Evolutionary conservation across 2,329 filamentous ascomycete species (phyloP).

Genomic region (Epichloe sibirici): DNA sequence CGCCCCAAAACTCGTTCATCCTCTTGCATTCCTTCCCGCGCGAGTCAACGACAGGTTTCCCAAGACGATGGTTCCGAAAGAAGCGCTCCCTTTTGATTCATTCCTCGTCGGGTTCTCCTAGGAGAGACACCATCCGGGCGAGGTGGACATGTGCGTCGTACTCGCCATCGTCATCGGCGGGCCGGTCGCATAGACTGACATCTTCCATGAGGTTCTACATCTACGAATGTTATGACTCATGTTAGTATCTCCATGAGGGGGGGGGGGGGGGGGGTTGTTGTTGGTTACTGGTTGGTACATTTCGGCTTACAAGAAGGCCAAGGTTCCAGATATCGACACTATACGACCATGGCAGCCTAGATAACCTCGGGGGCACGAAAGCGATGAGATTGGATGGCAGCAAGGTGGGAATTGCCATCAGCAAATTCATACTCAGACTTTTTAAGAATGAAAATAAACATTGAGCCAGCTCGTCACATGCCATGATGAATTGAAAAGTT

Average conservation of each 20-base stretch:
- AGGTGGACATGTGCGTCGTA: conserved; percentile 15
- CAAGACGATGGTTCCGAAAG: conserved; percentile 4
- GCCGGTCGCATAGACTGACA: conserved; percentile 8
- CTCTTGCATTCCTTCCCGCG: not conserved
- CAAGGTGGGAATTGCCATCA: conserved; percentile 3
- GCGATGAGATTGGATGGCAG: conserved; percentile 11
- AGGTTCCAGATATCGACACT: conserved; percentile 12
- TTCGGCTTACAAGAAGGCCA: conserved; percentile 9
- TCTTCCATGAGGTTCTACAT: conserved; percentile 14
- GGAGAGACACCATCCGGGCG: conserved; percentile 10
- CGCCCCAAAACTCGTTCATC: conserved; percentile 13
- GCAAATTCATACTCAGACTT: too few species aligned
- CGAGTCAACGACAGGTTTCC: not conserved
- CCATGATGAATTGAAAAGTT: too few species aligned
- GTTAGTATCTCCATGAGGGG: not conserved
- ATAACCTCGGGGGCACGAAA: conserved; percentile 14
- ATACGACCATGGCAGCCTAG: conserved; percentile 11
- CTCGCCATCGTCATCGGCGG: conserved; percentile 10
- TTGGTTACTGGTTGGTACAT: not conserved
- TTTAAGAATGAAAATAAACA: too few species aligned
- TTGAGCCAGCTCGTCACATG: too few species aligned
- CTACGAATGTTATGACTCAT: conserved; percentile 4
- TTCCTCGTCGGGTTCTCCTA: conserved; percentile 8
- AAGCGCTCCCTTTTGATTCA: conserved; percentile 8
- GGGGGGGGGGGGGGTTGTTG: not conserved